These are phyloP conservation scores for Hemisphaericaspora xylofermentans DNA, from an alignment of 1,139 yeast genomes.

Conservation along the genomic window DNA sequence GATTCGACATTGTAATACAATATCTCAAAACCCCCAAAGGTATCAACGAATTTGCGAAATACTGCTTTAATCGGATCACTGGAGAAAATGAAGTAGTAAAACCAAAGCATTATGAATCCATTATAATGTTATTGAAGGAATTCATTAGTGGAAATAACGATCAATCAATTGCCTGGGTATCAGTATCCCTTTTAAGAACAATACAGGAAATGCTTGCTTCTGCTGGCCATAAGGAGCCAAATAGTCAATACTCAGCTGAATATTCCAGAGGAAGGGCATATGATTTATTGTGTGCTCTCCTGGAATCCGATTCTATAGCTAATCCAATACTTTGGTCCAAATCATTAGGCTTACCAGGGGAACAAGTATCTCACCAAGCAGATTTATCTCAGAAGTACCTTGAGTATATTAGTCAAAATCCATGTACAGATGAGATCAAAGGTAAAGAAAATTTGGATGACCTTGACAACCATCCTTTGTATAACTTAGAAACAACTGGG, in stretches of 20 bases:
- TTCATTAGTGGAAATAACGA: slow-evolving; percentile 51
- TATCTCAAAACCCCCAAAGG: slow-evolving; percentile 29
- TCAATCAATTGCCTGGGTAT: slow-evolving; percentile 29
- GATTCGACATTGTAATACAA: slow-evolving; percentile 28
- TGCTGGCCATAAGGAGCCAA: slow-evolving; percentile 5
- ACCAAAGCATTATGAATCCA: slow-evolving; percentile 32
- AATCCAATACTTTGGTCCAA: slow-evolving; percentile 52
- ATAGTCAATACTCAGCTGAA: slow-evolving; percentile 31
- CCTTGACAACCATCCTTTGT: neutral
- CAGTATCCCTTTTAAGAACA: slow-evolving; percentile 36
- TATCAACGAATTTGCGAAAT: slow-evolving; percentile 22
- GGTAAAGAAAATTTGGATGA: slow-evolving; percentile 2
- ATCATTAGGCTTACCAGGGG: slow-evolving; percentile 40
- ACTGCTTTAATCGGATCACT: slow-evolving; percentile 16
- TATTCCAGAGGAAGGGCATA: slow-evolving; percentile 50
- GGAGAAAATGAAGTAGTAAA: slow-evolving; percentile 12
- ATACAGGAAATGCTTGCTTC: slow-evolving; percentile 27
- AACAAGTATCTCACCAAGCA: slow-evolving; percentile 35
- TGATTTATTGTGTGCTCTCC: slow-evolving; percentile 34
- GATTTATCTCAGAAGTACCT: slow-evolving; percentile 46
- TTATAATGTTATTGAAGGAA: slow-evolving; percentile 45
- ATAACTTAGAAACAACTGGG: neutral
- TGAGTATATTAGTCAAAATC: slow-evolving; percentile 24
- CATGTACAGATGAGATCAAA: neutral
- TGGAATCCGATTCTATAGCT: slow-evolving; percentile 21